phyloP scores from a whole-genome alignment of 768 basidiomycete genomes.

The Hygrocybe punicea region DNA sequence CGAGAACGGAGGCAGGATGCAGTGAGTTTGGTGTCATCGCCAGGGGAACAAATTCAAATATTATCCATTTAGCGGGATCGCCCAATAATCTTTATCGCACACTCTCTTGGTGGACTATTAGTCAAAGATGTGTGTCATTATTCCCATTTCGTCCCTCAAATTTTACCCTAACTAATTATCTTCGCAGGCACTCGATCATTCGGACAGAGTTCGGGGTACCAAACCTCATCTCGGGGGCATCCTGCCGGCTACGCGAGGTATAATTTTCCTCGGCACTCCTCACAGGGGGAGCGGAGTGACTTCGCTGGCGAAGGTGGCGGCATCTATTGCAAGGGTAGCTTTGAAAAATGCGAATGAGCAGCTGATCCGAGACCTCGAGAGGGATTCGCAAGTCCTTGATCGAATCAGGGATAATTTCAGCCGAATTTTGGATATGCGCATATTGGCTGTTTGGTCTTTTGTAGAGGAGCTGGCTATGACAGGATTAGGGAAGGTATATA shows the following conservation, averaged over 20 bases:
- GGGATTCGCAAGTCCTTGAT: not conserved
- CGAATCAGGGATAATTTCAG: not conserved
- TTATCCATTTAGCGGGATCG: not conserved
- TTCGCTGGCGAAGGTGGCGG: not conserved
- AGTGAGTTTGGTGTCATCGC: not conserved
- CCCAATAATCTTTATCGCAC: not conserved
- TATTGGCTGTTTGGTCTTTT: not conserved
- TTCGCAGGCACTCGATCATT: not conserved
- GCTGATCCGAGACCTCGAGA: not conserved
- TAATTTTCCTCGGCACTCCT: not conserved
- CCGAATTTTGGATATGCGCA: not conserved
- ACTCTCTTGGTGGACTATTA: not conserved
- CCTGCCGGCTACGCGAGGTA: not conserved
- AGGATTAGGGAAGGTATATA: not conserved
- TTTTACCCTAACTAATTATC: not conserved
- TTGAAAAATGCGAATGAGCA: not conserved
- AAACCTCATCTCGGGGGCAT: not conserved
- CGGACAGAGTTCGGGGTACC: not conserved
- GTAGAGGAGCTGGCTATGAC: not conserved
- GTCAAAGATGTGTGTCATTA: not conserved
- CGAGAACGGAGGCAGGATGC: not conserved
- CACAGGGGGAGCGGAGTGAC: not conserved
- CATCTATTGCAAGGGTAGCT: not conserved
- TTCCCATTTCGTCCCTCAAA: not conserved
- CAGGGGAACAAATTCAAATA: not conserved